A percentile compares a stretch with the other conserved stretches of the same genome.
Evolutionary conservation across 371 early-diverging fungal species (phyloP).

Genomic region (Mucor ambiguus): DNA sequence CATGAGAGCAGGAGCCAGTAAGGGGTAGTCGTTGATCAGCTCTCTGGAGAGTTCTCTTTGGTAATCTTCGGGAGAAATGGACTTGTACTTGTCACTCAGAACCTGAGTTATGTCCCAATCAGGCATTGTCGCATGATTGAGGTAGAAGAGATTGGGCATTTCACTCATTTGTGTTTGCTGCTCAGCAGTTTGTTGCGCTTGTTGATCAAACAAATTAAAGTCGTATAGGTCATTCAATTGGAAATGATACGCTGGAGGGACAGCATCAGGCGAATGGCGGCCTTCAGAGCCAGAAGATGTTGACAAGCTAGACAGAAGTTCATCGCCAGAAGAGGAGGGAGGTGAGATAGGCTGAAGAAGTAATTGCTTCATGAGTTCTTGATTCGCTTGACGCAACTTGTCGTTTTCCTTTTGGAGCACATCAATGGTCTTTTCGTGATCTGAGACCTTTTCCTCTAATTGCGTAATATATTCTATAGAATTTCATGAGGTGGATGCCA

Average conservation of each 20-base stretch:
- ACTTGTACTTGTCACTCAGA: constrained; percentile 8
- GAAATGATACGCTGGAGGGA: constrained; percentile 14
- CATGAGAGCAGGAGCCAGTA: constrained; percentile 39
- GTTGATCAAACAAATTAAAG: constrained; percentile 23
- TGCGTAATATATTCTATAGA: constrained; percentile 67
- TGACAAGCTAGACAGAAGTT: background rate
- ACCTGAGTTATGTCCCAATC: constrained; percentile 25
- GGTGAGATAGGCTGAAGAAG: constrained; percentile 60
- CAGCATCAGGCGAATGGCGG: constrained; percentile 17
- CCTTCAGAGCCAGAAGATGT: constrained; percentile 22
- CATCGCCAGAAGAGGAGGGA: constrained; percentile 16
- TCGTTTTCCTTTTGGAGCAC: constrained; percentile 23
- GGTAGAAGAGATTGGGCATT: constrained; percentile 12
- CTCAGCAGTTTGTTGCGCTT: constrained; percentile 2
- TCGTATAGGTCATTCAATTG: constrained; percentile 23
- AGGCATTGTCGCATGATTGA: constrained; percentile 28
- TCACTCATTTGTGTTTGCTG: constrained; percentile 5
- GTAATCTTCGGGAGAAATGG: background rate
- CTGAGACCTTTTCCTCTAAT: constrained; percentile 57
- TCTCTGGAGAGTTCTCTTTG: constrained; percentile 4
- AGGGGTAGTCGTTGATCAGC: constrained; percentile 21
- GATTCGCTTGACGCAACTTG: constrained; percentile 18
- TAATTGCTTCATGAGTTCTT: constrained; percentile 21
- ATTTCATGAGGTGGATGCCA: no score
- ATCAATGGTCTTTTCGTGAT: constrained; percentile 27